phyloP scores from a whole-genome alignment of 2,329 filamentous ascomycete species.

The Rachicladosporium sp. region DNA sequence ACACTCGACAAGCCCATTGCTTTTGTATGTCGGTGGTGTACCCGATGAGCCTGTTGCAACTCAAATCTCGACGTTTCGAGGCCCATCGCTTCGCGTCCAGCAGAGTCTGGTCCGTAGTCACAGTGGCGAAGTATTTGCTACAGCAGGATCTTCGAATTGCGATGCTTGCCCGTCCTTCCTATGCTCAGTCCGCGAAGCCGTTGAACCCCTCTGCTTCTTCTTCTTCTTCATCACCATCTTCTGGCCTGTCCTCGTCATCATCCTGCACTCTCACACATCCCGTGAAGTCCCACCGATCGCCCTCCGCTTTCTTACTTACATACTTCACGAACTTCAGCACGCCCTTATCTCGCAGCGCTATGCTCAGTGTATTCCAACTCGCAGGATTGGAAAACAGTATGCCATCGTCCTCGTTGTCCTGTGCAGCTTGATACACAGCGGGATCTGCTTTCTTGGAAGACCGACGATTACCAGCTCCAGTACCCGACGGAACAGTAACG shows the following conservation, averaged over 20 bases:
- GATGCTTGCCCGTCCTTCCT: too few species aligned
- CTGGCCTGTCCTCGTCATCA: conserved; percentile 33
- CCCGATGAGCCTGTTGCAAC: too few species aligned
- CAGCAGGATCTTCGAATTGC: too few species aligned
- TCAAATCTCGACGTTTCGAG: too few species aligned
- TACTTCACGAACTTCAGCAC: conserved; percentile 94
- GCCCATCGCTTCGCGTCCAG: too few species aligned
- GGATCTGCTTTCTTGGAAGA: conserved; percentile 46
- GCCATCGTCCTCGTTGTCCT: conserved; percentile 59
- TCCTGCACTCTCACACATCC: conserved; percentile 58
- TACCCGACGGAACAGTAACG: conserved; percentile 27
- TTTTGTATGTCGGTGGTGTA: too few species aligned
- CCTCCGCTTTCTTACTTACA: conserved; percentile 66
- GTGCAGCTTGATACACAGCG: conserved; percentile 70
- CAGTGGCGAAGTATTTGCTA: too few species aligned
- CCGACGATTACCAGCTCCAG: conserved; percentile 36
- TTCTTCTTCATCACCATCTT: conserved; percentile 9
- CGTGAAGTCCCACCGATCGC: conserved; percentile 85
- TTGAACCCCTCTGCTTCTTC: too few species aligned
- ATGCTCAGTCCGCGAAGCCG: too few species aligned
- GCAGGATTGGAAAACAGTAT: conserved; percentile 58
- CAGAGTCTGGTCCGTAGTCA: too few species aligned
- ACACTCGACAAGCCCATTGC: too few species aligned
- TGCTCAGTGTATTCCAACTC: conserved; percentile 79
- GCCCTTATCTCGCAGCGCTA: conserved; percentile 78